These are phyloP conservation scores for Gossypium gossypioides DNA, from an alignment of 441 rosid species.

Conservation along the genomic window DNA sequence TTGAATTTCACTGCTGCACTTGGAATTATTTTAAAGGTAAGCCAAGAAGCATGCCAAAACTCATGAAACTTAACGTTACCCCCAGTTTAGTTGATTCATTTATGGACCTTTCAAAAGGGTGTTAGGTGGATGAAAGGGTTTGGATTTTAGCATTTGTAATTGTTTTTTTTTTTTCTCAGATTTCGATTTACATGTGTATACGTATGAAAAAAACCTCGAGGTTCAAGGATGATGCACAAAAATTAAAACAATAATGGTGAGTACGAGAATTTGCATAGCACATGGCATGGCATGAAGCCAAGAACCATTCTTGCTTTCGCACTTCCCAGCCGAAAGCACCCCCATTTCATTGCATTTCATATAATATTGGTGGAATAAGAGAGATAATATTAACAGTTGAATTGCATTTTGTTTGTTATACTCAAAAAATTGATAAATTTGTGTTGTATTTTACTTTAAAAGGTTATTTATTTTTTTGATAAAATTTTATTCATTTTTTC, in stretches of 20 bases:
- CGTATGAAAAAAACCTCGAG: not conserved
- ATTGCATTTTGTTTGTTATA: too few relatives aligned
- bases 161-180: not conserved
- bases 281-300: not conserved
- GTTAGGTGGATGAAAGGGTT: not conserved
- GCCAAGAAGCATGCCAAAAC: too few relatives aligned
- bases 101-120: not conserved
- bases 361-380: not conserved
- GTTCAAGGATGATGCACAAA: constrained; percentile 3
- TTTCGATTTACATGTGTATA: not conserved
- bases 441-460: too few relatives aligned
- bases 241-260: not conserved
- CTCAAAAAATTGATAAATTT: too few relatives aligned
- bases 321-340: not conserved
- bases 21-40: not conserved
- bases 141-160: not conserved
- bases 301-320: not conserved
- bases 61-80: too few relatives aligned
- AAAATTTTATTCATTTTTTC: too few relatives aligned
- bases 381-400: too few relatives aligned
- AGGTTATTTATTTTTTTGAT: too few relatives aligned
- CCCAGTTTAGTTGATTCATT: too few relatives aligned
- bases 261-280: not conserved
- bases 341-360: not conserved
- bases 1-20: not conserved